These are phyloP conservation scores for Hypomyces rosellus DNA, from an alignment of 2,329 filamentous ascomycete genomes.

Conservation along the genomic window DNA sequence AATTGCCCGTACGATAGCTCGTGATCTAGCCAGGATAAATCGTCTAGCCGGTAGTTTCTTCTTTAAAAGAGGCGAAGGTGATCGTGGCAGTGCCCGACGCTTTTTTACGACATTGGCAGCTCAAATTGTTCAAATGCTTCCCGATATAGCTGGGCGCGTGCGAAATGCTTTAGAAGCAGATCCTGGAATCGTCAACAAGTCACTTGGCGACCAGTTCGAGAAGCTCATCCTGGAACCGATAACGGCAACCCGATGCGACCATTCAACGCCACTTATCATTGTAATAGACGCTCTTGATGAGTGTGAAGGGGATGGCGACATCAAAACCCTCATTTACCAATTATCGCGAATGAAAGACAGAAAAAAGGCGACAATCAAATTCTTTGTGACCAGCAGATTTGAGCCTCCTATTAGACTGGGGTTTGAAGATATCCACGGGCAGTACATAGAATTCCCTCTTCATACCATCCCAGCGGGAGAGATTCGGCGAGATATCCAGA, in stretches of 20 bases:
- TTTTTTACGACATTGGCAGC: constrained; percentile 34
- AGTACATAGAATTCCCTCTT: too few relatives aligned
- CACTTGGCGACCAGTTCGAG: constrained; percentile 11
- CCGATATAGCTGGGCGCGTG: constrained; percentile 14
- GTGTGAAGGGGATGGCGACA: constrained; percentile 22
- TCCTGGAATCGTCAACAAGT: background rate
- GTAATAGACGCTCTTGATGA: constrained; percentile 30
- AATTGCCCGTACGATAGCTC: constrained; percentile 12
- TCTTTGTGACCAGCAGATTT: constrained; percentile 33
- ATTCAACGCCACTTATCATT: constrained; percentile 14
- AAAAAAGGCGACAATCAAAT: constrained; percentile 8
- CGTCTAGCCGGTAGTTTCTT: constrained; percentile 33
- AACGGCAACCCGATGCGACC: accelerated
- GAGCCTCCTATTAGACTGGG: constrained; percentile 26
- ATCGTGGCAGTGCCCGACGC: constrained; percentile 26
- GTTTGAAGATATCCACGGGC: background rate
- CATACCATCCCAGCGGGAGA: background rate
- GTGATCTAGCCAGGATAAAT: accelerated
- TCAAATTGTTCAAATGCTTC: constrained; percentile 24
- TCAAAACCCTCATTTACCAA: constrained; percentile 22
- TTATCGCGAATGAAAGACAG: background rate
- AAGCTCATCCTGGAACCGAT: constrained; percentile 11
- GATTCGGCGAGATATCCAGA: constrained; percentile 24
- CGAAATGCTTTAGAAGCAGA: constrained; percentile 1
- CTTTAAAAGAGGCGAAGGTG: constrained; percentile 33